phyloP scores from a whole-genome alignment of 2,329 filamentous ascomycete genomes.

The Monilinia polystroma region DNA sequence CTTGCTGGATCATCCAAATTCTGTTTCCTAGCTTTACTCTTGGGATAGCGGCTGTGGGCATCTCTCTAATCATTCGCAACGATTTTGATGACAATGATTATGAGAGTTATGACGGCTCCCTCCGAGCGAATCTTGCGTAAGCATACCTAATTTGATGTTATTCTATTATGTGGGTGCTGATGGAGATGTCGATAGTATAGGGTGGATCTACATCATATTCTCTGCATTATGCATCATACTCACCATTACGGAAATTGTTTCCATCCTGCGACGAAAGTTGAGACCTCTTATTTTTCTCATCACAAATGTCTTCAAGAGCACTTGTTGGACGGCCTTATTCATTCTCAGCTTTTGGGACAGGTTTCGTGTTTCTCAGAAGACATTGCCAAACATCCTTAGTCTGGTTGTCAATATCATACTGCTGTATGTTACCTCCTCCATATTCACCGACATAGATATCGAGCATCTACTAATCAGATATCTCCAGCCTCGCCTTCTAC shows the following conservation, averaged over 20 bases:
- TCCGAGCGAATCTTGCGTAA: neutral
- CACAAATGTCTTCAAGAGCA: slow-evolving; percentile 31
- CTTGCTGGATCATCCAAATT: slow-evolving; percentile 21
- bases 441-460: neutral
- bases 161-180: neutral
- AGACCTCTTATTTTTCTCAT: slow-evolving; percentile 33
- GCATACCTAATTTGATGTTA: neutral
- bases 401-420: slow-evolving; percentile 29
- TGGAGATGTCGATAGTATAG: slow-evolving; percentile 1
- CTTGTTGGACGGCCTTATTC: slow-evolving; percentile 30
- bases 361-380: neutral
- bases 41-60: neutral
- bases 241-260: slow-evolving; percentile 34
- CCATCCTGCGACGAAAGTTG: slow-evolving; percentile 31
- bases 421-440: slow-evolving; percentile 25
- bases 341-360: slow-evolving; percentile 26
- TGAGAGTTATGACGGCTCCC: neutral
- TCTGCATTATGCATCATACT: slow-evolving; percentile 28
- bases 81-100: neutral
- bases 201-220: slow-evolving; percentile 8
- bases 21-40: slow-evolving; percentile 1
- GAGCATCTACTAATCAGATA: neutral
- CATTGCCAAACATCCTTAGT: slow-evolving; percentile 20
- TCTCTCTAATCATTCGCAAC: neutral
- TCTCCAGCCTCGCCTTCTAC: slow-evolving; percentile 31